A percentile compares a stretch with the other conserved stretches of the same genome.
Conservation (phyloP, 225 moss, liverwort and hornwort genomes). For the Polytrichum commune region DNA sequence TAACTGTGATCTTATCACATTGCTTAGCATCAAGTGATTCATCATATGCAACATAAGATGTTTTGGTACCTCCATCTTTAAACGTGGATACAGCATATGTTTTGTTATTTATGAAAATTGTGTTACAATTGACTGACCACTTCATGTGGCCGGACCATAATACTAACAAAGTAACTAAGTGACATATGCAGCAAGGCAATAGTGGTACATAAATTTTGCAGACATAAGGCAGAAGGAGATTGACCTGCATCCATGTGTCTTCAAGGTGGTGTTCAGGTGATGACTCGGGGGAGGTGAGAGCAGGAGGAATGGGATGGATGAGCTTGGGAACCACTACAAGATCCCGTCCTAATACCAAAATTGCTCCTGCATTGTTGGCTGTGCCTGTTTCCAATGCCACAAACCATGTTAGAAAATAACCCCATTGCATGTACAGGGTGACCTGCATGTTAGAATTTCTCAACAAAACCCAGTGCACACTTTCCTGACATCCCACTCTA, state of each 20-base stretch:
- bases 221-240: not conserved
- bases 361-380: constrained; percentile 92
- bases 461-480: no score
- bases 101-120: no score
- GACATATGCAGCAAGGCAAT: not conserved
- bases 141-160: no score
- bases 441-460: no score
- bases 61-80: no score
- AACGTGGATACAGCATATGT: no score
- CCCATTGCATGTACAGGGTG: not conserved
- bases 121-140: no score
- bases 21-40: no score
- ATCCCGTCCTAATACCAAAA: constrained; percentile 81
- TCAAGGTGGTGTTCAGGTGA: constrained; percentile 74
- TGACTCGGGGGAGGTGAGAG: constrained; percentile 66
- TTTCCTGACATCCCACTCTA: no score
- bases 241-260: constrained; percentile 88
- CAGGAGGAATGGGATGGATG: constrained; percentile 78
- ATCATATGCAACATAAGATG: no score
- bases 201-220: not conserved
- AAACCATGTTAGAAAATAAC: not conserved
- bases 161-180: not conserved
- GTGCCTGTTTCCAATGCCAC: constrained; percentile 43
- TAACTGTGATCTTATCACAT: no score
- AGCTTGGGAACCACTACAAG: constrained; percentile 86